Percentiles rank a stretch among this genome's conserved stretches.
Conservation (phyloP, 345 rosid species). For the Rhizophora mangle region DNA sequence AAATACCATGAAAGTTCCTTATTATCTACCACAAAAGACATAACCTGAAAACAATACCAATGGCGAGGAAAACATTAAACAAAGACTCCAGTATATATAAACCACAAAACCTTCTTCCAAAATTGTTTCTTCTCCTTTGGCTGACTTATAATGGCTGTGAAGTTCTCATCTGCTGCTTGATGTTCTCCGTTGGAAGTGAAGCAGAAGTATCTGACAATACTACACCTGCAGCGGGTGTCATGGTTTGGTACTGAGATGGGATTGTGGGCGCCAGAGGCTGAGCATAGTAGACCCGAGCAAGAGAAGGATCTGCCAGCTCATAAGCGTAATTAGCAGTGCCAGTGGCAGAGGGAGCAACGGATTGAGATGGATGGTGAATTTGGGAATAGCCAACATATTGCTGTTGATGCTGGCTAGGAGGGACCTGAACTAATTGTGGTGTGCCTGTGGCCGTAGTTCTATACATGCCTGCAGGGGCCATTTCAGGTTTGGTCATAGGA, state of each 20-base stretch:
- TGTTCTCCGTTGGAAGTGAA: constrained; percentile 48
- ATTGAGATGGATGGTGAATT: constrained; percentile 81
- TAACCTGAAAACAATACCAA: constrained; percentile 58
- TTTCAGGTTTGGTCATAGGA: constrained; percentile 57
- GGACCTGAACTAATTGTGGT: constrained; percentile 65
- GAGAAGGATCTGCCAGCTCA: constrained; percentile 61
- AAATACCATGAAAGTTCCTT: constrained; percentile 43
- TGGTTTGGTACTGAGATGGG: constrained; percentile 87
- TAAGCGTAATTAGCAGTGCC: constrained; percentile 54
- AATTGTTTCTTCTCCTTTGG: constrained; percentile 45
- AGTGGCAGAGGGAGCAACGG: constrained; percentile 50
- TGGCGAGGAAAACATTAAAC: constrained; percentile 27
- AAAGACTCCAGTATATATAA: constrained; percentile 34
- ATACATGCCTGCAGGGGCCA: constrained; percentile 58
- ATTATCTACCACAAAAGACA: constrained; percentile 63
- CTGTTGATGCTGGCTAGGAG: constrained; percentile 67
- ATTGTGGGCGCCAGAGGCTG: constrained; percentile 61
- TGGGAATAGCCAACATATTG: constrained; percentile 75
- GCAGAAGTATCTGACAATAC: constrained; percentile 52
- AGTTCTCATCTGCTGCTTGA: constrained; percentile 60
- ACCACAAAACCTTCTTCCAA: constrained; percentile 57
- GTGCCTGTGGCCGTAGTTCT: constrained; percentile 49
- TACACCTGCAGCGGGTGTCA: constrained; percentile 45
- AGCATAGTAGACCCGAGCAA: constrained; percentile 72
- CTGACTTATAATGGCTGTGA: constrained; percentile 44